A percentile compares a stretch with the other conserved stretches of the same genome.
Conservation (phyloP, 306 rosid genomes). For the Clitoria ternatea region DNA sequence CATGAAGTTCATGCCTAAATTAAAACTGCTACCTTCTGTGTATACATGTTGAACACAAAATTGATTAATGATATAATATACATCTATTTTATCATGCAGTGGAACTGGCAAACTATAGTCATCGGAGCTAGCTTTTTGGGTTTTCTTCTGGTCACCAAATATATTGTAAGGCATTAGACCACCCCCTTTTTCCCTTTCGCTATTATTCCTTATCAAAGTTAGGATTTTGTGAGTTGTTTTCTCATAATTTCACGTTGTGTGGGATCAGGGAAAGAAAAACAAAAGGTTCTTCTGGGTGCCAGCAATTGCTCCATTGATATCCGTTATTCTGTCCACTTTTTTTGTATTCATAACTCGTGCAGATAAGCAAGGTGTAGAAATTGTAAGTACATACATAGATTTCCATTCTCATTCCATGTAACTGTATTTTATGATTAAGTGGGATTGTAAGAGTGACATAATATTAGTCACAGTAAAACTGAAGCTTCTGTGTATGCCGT, state of each 20-base stretch:
- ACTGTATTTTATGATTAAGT: not conserved
- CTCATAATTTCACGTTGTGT: conserved; percentile 30
- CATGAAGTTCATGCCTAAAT: not conserved
- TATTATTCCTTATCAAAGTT: not conserved
- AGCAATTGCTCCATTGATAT: conserved; percentile 88
- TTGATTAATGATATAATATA: conserved; percentile 7
- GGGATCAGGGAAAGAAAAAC: conserved; percentile 80
- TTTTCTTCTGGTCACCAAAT: conserved; percentile 70
- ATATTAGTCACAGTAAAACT: not conserved
- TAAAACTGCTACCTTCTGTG: not conserved
- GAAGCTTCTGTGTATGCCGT: not conserved
- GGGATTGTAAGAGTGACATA: not conserved
- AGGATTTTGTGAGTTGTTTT: not conserved
- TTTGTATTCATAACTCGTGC: conserved; percentile 86
- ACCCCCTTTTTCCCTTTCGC: not conserved
- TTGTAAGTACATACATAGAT: conserved; percentile 49
- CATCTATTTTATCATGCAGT: conserved; percentile 52
- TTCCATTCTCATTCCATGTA: not conserved
- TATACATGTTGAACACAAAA: conserved; percentile 1
- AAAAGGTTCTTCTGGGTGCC: conserved; percentile 84
- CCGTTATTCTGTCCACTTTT: conserved; percentile 77
- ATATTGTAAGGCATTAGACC: conserved; percentile 58
- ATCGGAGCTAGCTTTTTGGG: conserved; percentile 65
- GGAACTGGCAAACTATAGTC: conserved; percentile 92
- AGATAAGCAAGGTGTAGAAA: conserved; percentile 79